phyloP scores from a whole-genome alignment of 2,329 filamentous ascomycete species.

The Ascochyta koolunga region DNA sequence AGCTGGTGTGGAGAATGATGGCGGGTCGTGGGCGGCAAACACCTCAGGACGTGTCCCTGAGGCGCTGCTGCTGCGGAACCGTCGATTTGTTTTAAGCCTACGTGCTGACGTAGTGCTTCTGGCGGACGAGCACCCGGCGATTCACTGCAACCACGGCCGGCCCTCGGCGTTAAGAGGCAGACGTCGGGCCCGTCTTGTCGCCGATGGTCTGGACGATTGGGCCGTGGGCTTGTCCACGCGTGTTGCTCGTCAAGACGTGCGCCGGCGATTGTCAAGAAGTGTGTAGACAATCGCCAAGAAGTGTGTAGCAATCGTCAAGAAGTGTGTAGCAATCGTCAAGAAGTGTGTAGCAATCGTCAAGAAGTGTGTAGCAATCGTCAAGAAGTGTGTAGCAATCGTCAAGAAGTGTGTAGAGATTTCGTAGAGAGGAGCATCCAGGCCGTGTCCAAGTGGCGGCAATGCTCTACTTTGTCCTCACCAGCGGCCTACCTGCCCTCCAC shows the following conservation, averaged over 20 bases:
- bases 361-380: too few species aligned
- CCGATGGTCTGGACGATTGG: neutral
- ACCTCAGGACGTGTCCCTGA: slow-evolving; percentile 23
- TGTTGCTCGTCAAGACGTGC: too few species aligned
- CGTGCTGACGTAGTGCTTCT: slow-evolving; percentile 30
- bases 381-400: too few species aligned
- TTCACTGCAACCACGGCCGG: neutral
- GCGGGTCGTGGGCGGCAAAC: slow-evolving; percentile 24
- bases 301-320: too few species aligned
- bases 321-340: too few species aligned
- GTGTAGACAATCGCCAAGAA: too few species aligned
- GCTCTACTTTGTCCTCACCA: neutral
- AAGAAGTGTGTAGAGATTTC: too few species aligned
- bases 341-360: too few species aligned
- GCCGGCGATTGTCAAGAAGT: too few species aligned
- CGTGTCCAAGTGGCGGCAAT: neutral
- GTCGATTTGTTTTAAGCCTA: slow-evolving; percentile 1
- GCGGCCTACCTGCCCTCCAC: slow-evolving; percentile 14
- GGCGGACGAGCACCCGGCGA: slow-evolving; percentile 12
- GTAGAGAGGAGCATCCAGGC: neutral
- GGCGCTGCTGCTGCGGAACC: slow-evolving; percentile 30
- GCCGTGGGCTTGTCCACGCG: too few species aligned
- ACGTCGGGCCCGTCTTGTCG: neutral
- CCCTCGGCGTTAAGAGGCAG: neutral
- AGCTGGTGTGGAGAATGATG: slow-evolving; percentile 44